Percentiles rank a stretch among this genome's conserved stretches.
phyloP scores from a whole-genome alignment of 495 filamentous ascomycete species.

The Talaromyces wortmannii region DNA sequence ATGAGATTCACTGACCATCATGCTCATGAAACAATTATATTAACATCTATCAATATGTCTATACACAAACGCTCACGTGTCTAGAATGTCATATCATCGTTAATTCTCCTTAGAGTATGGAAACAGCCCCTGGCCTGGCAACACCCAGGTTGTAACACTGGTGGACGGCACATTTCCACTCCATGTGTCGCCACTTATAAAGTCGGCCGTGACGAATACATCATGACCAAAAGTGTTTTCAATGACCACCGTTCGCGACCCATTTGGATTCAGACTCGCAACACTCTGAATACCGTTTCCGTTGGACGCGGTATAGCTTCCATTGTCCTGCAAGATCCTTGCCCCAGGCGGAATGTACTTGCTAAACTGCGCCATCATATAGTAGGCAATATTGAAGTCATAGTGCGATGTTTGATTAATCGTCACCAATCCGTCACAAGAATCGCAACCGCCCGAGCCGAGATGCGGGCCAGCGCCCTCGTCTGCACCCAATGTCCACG shows the following conservation, averaged over 20 bases:
- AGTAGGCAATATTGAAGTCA: constrained; percentile 42
- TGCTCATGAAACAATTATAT: too few relatives aligned
- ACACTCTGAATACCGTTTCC: constrained; percentile 39
- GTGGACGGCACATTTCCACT: constrained; percentile 37
- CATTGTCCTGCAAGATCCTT: constrained; percentile 33
- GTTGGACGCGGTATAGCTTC: constrained; percentile 38
- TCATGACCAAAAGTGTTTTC: constrained; percentile 47
- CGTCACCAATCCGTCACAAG: constrained; percentile 43
- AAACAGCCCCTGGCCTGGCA: constrained; percentile 17
- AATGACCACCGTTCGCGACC: constrained; percentile 42
- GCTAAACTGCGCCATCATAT: constrained; percentile 51
- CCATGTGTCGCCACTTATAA: constrained; percentile 40
- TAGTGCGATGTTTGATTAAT: constrained; percentile 27
- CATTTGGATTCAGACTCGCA: constrained; percentile 44
- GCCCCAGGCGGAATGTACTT: constrained; percentile 49
- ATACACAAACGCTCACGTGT: background rate
- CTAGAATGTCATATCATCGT: background rate
- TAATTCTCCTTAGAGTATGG: background rate
- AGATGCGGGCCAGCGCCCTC: constrained; percentile 44
- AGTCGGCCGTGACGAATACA: constrained; percentile 35
- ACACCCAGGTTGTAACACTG: constrained; percentile 47
- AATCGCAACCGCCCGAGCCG: constrained; percentile 36
- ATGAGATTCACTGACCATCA: too few relatives aligned
- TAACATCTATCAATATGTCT: background rate
- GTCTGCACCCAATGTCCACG: constrained; percentile 49